Conservation (phyloP, 2,329 filamentous ascomycete species). For the Aspergillus uvarum region DNA sequence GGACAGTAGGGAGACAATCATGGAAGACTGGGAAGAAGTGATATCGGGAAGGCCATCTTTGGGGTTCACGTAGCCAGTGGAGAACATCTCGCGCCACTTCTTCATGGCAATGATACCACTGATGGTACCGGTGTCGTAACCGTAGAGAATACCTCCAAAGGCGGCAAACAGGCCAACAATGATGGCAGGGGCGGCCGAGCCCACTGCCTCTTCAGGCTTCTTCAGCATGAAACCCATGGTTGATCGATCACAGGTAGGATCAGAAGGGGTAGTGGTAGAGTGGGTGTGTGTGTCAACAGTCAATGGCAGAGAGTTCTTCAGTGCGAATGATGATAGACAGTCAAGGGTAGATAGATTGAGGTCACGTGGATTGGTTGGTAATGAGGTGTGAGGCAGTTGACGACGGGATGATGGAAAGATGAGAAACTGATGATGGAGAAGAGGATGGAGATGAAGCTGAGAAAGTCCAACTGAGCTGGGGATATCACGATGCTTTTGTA, state of each 20-base stretch:
- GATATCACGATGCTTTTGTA: background rate
- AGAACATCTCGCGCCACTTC: conserved; percentile 41
- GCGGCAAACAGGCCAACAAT: conserved; percentile 59
- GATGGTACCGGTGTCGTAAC: conserved; percentile 59
- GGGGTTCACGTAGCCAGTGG: conserved; percentile 36
- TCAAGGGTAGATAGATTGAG: background rate
- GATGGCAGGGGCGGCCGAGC: conserved; percentile 51
- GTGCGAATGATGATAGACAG: background rate
- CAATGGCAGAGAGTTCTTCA: background rate
- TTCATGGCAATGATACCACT: conserved; percentile 53
- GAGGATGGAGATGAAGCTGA: background rate
- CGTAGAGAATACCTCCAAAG: conserved; percentile 60
- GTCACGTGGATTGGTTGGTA: background rate
- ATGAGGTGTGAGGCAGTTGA: background rate
- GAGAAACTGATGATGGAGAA: background rate
- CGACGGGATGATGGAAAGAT: background rate
- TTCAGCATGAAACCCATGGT: conserved; percentile 46
- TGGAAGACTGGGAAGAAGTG: conserved; percentile 55
- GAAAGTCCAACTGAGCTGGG: background rate
- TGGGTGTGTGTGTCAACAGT: background rate
- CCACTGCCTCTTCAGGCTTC: conserved; percentile 47
- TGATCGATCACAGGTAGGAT: background rate
- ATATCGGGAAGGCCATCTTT: conserved; percentile 46
- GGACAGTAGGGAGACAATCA: conserved; percentile 72
- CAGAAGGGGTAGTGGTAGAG: background rate